Base-by-base conservation (phyloP, 306 rosid genomes). In the Pyrus betulifolia region DNA sequence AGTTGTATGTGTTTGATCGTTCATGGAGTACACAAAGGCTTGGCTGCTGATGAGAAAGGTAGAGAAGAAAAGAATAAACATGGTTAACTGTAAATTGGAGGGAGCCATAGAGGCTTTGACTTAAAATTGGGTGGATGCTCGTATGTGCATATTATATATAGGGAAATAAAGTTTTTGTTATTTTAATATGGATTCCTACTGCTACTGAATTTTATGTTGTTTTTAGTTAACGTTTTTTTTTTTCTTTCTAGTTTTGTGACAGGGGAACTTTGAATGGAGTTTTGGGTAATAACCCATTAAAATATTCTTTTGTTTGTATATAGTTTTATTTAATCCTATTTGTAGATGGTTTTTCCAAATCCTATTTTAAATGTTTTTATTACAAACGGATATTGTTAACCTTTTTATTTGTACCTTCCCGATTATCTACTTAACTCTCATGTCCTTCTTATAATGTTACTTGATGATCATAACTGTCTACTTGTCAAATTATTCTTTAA, bases 41-140 rank as follows among this genome's bases (percentile, higher is more conserved):
- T 76, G 78, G 42, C 58, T 58, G 60, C 28, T 61, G 22, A 44
- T 3, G 49, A 82, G 71, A 35, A 89, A 18, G 38, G 67, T 28
- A 23, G 61, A 75, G 75, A 85, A 33, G 68, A 71, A 62, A 59
- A 82, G 75, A 21, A 70, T 12, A 30, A 60, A 45, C 86, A 89
- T 64, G 67, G 49, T 46, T 35, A 63, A 28, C 8, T 15, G 76
- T n/a, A 31, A 60, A 63, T 70, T 18, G 60, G 58, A 51, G 60
- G 19, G 9, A 27, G 6, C 67, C 35, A 19, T 25, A 42, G n/a
- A 59, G 25, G 25, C 8, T 49, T 49, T 49, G 55, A 49, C 55
- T 49, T 15, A 15, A 49, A 80, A 73, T 62, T 55, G 18, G 49
- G 67, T 14, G 22, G 27, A n/a, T 63, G 1, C 51, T 31, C 13